Conservation (phyloP, 2,329 filamentous ascomycete genomes). For the Aulographum hederae region DNA sequence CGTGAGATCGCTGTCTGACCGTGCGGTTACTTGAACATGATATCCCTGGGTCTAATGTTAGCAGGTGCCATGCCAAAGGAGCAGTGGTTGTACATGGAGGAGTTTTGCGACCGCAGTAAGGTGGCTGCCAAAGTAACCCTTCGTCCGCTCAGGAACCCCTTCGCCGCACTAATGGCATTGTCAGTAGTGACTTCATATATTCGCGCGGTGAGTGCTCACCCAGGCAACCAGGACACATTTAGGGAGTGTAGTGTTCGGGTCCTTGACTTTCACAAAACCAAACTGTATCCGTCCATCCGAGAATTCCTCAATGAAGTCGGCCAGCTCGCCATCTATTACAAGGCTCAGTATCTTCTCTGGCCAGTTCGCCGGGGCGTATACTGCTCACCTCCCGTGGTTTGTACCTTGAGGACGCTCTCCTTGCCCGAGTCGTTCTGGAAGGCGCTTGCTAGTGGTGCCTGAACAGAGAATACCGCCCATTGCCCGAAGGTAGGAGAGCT, state of each 20-base stretch:
- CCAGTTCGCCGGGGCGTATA: conserved; percentile 37
- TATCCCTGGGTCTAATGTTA: conserved; percentile 55
- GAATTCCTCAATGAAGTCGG: conserved; percentile 85
- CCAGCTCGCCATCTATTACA: conserved; percentile 86
- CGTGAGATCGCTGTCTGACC: conserved; percentile 74
- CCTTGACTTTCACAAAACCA: conserved; percentile 90
- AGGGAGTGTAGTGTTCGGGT: conserved; percentile 74
- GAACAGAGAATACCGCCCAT: conserved; percentile 89
- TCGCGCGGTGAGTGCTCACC: conserved; percentile 27
- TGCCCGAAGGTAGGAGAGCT: conserved; percentile 69
- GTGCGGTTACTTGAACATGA: conserved; percentile 91
- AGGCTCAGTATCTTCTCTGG: background rate
- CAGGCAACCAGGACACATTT: conserved; percentile 91
- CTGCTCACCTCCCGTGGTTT: conserved; percentile 75
- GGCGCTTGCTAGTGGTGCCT: conserved; percentile 77
- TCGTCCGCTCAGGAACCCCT: conserved; percentile 93
- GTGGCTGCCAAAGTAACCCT: conserved; percentile 97
- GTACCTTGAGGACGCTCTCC: conserved; percentile 90
- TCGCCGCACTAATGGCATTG: too few species aligned
- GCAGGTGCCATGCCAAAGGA: background rate
- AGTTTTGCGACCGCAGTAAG: conserved; percentile 76
- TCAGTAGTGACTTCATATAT: conserved; percentile 18
- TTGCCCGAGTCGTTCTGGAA: conserved; percentile 72
- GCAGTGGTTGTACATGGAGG: conserved; percentile 45
- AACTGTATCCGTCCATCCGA: conserved; percentile 95